Evolutionary conservation across 306 rosid genomes (phyloP).

Genomic region (Alnus glutinosa): DNA sequence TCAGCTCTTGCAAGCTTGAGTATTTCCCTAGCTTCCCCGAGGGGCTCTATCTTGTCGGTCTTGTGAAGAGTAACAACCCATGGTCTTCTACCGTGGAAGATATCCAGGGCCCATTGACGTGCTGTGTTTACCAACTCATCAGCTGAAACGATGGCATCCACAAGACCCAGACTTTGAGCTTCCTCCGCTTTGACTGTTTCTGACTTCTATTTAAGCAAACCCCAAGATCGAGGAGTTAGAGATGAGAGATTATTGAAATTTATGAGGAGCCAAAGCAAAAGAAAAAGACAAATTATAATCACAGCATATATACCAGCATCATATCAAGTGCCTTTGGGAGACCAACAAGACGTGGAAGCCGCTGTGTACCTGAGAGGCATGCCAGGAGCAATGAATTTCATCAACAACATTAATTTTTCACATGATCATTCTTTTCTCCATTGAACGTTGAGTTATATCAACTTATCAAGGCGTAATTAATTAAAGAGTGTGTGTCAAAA

Average conservation of each 20-base stretch:
- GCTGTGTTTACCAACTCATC: conserved; percentile 71
- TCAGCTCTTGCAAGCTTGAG: conserved; percentile 74
- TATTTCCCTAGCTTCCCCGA: conserved; percentile 88
- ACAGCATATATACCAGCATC: conserved; percentile 67
- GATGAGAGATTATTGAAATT: conserved; percentile 27
- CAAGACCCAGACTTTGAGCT: conserved; percentile 78
- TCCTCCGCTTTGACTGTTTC: conserved; percentile 80
- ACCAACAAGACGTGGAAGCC: conserved; percentile 99
- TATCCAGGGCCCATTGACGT: conserved; percentile 75
- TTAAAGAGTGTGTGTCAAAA: background rate
- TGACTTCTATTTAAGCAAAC: conserved; percentile 55
- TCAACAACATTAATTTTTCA: too few relatives aligned
- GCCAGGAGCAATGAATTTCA: background rate
- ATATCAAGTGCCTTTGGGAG: conserved; percentile 88
- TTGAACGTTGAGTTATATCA: background rate
- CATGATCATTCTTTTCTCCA: background rate
- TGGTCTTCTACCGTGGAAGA: conserved; percentile 58
- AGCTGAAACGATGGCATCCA: conserved; percentile 73
- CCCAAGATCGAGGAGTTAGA: background rate
- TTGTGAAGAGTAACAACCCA: conserved; percentile 87
- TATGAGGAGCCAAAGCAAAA: background rate
- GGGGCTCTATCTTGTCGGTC: conserved; percentile 78
- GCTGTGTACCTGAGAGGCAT: conserved; percentile 74
- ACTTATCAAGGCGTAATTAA: background rate
- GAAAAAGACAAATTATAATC: background rate